Evolutionary conservation across 768 basidiomycete genomes (phyloP), one percentile per base, ranked within the genome.

Genomic region (Chiua virens): DNA sequence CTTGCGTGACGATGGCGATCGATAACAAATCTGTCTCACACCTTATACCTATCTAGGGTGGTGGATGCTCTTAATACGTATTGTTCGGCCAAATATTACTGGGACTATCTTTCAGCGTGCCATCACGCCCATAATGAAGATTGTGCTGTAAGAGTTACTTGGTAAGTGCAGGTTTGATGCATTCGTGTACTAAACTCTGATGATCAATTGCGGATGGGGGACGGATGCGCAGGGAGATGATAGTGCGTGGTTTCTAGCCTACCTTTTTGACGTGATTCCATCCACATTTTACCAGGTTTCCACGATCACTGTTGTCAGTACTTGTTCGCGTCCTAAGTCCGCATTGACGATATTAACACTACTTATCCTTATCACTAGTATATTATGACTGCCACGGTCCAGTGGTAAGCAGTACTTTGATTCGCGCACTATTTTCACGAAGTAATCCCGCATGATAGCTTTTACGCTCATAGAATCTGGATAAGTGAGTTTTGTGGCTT

Each of bases 401-500:
- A 58, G 18, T 58, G 56, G 57, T 58, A 11, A 45, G 44, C 8
- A 22, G 11, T 8, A 2, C 23, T 4, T 17, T 17, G 9, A 20
- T 34, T 21, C 7, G 8, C 6, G 11, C 1, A 18, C 4, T 14
- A 13, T 45, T 39, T 32, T 37, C 17, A 34, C 17, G 34, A 34
- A 3, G 3, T 34, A 17, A 14, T 0, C n/a, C 49, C 11, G 36
- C 14, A 18, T 20, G 20, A 15, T 9, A 58, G 56, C 13, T 58
- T 58, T 21, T 58, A 53, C 18, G 43, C 50, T 6, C 56, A 57
- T 7, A 32, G 55, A 27, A 11, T 58, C 7, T 57, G 55, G 55
- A 57, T 57, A 40, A 54, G 57, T 58, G 22, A 40, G 51, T 39
- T 9, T 3, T 5, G 8, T 8, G 1, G 7, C 9, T 5, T 30